phyloP scores from a whole-genome alignment of 2,329 filamentous ascomycete species.

The Lasiodiplodia gonubiensis region DNA sequence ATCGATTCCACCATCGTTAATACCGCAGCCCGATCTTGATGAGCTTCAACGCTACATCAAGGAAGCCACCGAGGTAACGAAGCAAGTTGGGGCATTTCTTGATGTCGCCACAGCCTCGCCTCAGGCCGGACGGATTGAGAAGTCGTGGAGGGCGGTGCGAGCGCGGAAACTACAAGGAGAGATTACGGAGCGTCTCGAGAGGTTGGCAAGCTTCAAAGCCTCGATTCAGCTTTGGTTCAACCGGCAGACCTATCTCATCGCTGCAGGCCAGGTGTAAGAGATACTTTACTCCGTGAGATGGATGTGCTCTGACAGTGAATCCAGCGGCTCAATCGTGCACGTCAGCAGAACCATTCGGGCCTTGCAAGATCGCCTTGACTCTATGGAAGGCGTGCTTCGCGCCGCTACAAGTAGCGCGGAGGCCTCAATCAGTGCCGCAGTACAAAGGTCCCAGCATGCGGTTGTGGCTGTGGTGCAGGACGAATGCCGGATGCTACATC shows the following conservation, averaged over 20 bases:
- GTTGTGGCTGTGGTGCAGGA: background rate
- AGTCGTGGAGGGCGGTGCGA: background rate
- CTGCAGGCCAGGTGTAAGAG: background rate
- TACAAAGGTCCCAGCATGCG: background rate
- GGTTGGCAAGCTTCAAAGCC: background rate
- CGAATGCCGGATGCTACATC: background rate
- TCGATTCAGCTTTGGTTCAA: background rate
- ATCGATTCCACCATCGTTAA: background rate
- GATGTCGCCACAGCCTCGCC: background rate
- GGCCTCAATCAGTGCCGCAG: background rate
- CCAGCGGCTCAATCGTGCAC: background rate
- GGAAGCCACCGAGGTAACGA: background rate
- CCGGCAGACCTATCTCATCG: background rate
- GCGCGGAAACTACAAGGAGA: background rate
- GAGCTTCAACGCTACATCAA: background rate
- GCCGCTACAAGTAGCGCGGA: background rate
- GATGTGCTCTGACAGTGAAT: background rate
- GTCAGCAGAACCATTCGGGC: background rate
- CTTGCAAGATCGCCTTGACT: background rate
- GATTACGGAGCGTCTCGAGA: background rate
- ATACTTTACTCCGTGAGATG: accelerated
- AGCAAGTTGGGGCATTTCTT: background rate
- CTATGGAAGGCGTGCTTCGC: background rate
- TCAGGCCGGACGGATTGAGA: background rate
- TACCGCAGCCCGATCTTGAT: background rate